A percentile compares a stretch with the other conserved stretches of the same genome.
Evolutionary conservation across 176 grass and related monocot genomes (phyloP).

Genomic region (Cenchrus americanus): DNA sequence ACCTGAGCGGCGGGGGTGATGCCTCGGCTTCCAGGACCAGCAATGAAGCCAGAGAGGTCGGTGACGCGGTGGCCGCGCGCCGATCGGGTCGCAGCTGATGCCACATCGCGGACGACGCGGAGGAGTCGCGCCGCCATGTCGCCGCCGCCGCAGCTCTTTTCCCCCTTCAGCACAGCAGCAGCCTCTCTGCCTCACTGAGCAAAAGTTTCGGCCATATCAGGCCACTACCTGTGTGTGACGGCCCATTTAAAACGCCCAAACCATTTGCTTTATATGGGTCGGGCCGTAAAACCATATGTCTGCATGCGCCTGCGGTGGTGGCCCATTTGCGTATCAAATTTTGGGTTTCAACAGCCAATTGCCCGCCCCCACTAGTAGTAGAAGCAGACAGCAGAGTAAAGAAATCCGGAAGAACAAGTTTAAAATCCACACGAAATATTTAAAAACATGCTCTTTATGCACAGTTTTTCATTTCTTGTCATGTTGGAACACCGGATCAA

Average conservation of each 20-base stretch:
- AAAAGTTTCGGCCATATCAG: neutral
- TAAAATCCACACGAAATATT: neutral
- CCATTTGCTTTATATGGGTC: too few relatives aligned
- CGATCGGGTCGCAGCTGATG: neutral
- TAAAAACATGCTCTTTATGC: conserved; percentile 35
- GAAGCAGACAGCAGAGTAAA: neutral
- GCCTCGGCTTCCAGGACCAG: neutral
- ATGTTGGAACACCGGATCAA: conserved; percentile 22
- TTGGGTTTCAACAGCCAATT: too few relatives aligned
- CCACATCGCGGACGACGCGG: neutral
- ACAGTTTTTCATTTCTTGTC: conserved; percentile 34
- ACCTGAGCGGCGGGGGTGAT: neutral
- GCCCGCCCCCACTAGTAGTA: too few relatives aligned
- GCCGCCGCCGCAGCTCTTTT: neutral
- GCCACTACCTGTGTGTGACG: neutral
- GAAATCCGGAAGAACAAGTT: neutral
- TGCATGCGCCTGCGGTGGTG: too few relatives aligned
- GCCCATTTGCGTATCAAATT: too few relatives aligned
- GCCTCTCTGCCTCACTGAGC: neutral
- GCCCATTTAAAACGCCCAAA: neutral
- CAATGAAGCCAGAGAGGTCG: neutral
- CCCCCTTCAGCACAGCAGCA: neutral
- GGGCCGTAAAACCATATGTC: too few relatives aligned
- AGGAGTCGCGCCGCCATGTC: neutral
- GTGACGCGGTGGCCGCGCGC: neutral